Conservation (phyloP, 2,329 filamentous ascomycete genomes). For the Colletotrichum nymphaeae region DNA sequence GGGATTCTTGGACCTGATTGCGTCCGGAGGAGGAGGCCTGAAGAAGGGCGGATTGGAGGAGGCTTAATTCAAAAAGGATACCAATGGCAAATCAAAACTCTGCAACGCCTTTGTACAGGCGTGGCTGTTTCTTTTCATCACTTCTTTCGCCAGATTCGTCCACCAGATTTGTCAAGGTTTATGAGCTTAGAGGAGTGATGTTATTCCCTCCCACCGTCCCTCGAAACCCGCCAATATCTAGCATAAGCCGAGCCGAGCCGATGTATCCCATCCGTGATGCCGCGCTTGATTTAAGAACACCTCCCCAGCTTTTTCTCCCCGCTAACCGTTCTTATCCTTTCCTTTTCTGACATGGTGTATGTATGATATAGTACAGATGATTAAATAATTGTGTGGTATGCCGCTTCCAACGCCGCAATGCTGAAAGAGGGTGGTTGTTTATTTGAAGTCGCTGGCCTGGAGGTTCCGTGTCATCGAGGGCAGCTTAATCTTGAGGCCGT, state of each 20-base stretch:
- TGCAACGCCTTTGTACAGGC: too few species aligned
- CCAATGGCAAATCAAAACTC: background rate
- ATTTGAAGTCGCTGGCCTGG: constrained; percentile 90
- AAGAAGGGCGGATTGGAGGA: constrained; percentile 71
- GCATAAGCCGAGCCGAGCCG: constrained; percentile 29
- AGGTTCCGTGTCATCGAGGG: constrained; percentile 96
- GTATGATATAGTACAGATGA: constrained; percentile 35
- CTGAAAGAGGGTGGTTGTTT: constrained; percentile 35
- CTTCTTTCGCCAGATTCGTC: background rate
- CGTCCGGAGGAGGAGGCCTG: constrained; percentile 68
- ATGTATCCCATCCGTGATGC: constrained; percentile 25
- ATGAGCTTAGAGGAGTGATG: constrained; percentile 38
- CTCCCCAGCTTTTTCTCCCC: background rate
- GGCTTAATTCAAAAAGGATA: constrained; percentile 50
- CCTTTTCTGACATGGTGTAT: constrained; percentile 4
- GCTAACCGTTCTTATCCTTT: background rate
- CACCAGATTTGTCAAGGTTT: background rate
- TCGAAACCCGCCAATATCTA: constrained; percentile 38
- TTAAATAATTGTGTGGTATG: constrained; percentile 14
- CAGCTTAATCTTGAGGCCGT: constrained; percentile 86
- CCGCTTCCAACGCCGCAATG: constrained; percentile 28
- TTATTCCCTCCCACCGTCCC: constrained; percentile 38
- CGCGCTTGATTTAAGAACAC: constrained; percentile 27
- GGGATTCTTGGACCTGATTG: constrained; percentile 93
- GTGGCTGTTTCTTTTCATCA: too few species aligned